Evolutionary conservation across 306 rosid species (phyloP), one percentile per base, ranked within the genome.

Genomic region (Parietaria judaica): DNA sequence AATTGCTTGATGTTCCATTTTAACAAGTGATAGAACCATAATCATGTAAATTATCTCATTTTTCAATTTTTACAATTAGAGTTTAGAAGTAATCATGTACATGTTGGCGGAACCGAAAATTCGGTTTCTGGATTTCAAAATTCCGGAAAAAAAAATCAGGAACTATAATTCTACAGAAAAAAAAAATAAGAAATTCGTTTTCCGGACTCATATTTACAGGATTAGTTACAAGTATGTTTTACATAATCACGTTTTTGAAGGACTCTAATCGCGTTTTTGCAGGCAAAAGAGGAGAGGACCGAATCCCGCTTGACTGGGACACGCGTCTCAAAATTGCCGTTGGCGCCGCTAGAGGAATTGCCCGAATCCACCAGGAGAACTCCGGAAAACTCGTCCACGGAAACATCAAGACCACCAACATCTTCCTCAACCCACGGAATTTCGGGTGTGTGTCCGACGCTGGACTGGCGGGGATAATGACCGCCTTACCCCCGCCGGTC

Each of bases 261-360:
- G 8, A 51, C 47, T 51, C 44, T 5, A 41, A 5, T 41, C 45
- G 45, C 9, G 45, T 41, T 15, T 56, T 70, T 80, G 60, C 88
- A 90, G 95, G 95, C 54, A 79, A 79, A 76, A 79, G 94, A 72
- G 90, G 94, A 64, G 97, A 86, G 75, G 85, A 84, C 10, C 86
- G 74, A 76, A 58, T 62, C 58, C 69, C 86, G 4, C 72, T 90
- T 67, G 90, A 83, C 68, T 90, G 97, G 97, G 83, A 84, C 61
- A 43, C 85, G 34, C 78, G 95, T 46, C 77, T 84, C 43, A 84
- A 74, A 74, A 74, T 90, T 69, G 97, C 95, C 10, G 36, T 84
- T 34, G 97, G 97, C 15, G 84, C 88, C 37, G 97, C 95, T 23
- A 81, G 85, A 70, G 97, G 97, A 59, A 74, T 90, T 53, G 83